These are phyloP conservation scores for Irpex lacteus DNA, from an alignment of 1,284 basidiomycete genomes.

Conservation along the genomic window DNA sequence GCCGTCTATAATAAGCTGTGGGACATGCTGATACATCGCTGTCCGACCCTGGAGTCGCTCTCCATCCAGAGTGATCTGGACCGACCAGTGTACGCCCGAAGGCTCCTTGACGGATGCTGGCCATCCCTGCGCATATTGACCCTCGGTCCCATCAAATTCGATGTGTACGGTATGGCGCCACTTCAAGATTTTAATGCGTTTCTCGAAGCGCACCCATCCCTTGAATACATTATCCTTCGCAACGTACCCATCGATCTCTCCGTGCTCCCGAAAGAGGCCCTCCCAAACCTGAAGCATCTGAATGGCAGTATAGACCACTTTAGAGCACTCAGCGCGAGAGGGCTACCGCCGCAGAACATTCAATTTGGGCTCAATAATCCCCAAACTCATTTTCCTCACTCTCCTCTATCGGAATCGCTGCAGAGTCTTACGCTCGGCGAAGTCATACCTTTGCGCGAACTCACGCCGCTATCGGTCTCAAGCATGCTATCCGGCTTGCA, in stretches of 20 bases:
- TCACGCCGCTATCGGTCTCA: conserved; percentile 58
- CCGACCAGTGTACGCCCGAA: conserved; percentile 40
- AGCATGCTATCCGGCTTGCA: conserved; percentile 51
- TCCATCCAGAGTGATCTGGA: conserved; percentile 53
- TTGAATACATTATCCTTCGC: conserved; percentile 48
- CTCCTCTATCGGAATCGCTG: conserved; percentile 34
- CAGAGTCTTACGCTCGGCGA: conserved; percentile 58
- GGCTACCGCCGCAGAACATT: conserved; percentile 4
- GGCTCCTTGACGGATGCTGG: conserved; percentile 53
- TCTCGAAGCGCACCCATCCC: conserved; percentile 58
- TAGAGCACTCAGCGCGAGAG: conserved; percentile 33
- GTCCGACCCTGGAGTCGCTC: conserved; percentile 35
- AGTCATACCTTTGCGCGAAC: conserved; percentile 60
- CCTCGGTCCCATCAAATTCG: conserved; percentile 61
- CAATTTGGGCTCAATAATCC: conserved; percentile 12
- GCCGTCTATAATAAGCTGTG: conserved; percentile 48
- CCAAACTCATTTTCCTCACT: conserved; percentile 25
- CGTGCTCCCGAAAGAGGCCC: conserved; percentile 41
- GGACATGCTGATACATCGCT: conserved; percentile 60
- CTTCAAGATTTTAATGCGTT: conserved; percentile 52
- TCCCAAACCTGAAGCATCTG: conserved; percentile 53
- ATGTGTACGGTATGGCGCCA: conserved; percentile 35
- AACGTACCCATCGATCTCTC: conserved; percentile 52
- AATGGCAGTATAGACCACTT: conserved; percentile 62
- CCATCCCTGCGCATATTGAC: conserved; percentile 53